Conservation (phyloP, 1,284 basidiomycete species). For the Ustilago vetiveriae region DNA sequence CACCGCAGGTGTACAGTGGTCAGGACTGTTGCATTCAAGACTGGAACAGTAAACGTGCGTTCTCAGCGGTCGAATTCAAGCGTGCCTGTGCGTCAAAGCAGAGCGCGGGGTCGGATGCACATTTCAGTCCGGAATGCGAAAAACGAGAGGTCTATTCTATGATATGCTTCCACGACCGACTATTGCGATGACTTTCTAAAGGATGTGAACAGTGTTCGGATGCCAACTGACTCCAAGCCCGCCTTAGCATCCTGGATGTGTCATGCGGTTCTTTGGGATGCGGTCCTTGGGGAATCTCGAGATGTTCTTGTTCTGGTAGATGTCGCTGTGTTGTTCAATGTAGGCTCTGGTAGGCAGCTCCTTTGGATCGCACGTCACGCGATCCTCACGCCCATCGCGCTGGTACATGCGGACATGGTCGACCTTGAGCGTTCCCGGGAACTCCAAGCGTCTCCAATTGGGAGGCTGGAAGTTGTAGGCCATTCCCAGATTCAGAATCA, state of each 20-base stretch:
- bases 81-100: too few relatives aligned
- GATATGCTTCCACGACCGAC: too few relatives aligned
- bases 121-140: too few relatives aligned
- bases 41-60: too few relatives aligned
- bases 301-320: constrained; percentile 65
- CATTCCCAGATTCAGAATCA: constrained; percentile 63
- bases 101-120: too few relatives aligned
- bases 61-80: too few relatives aligned
- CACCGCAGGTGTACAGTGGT: too few relatives aligned
- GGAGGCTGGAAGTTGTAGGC: constrained; percentile 60
- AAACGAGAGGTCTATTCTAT: too few relatives aligned
- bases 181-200: too few relatives aligned
- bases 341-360: constrained; percentile 63
- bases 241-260: constrained; percentile 12
- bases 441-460: constrained; percentile 34
- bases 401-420: constrained; percentile 64
- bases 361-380: constrained; percentile 56
- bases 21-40: too few relatives aligned
- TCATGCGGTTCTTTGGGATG: constrained; percentile 45
- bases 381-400: constrained; percentile 35
- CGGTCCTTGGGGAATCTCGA: constrained; percentile 48
- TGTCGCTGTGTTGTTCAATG: constrained; percentile 56
- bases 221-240: too few relatives aligned
- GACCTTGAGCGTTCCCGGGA: constrained; percentile 52
- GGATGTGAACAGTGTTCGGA: too few relatives aligned